phyloP scores from a whole-genome alignment of 257 asterid species.

The Eustoma russellianum region DNA sequence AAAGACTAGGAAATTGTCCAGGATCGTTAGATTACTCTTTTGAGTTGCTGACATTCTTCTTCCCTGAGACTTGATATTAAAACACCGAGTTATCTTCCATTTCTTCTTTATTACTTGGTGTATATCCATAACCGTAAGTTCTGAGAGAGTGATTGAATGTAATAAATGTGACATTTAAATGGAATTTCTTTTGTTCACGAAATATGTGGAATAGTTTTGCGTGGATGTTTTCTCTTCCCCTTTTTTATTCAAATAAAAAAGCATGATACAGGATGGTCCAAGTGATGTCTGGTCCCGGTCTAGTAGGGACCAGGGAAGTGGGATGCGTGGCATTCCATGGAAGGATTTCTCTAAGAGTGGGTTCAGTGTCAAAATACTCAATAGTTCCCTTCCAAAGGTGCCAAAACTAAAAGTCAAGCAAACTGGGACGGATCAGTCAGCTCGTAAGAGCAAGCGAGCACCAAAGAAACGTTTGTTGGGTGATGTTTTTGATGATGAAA shows the following conservation, averaged over 20 bases:
- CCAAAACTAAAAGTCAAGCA: conserved; percentile 23
- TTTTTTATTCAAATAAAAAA: too few species aligned
- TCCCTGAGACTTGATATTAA: too few species aligned
- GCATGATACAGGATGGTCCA: conserved; percentile 29
- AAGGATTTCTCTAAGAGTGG: conserved; percentile 60
- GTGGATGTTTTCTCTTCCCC: too few species aligned
- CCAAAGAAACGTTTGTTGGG: conserved; percentile 27
- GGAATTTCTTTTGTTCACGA: not conserved
- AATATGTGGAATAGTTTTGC: too few species aligned
- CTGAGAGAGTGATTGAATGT: too few species aligned
- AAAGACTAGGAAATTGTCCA: too few species aligned
- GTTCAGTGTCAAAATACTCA: conserved; percentile 29
- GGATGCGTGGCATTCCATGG: conserved; percentile 67
- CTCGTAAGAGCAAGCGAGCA: conserved; percentile 33
- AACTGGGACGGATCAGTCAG: conserved; percentile 18
- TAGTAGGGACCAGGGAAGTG: conserved; percentile 22
- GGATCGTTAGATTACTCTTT: too few species aligned
- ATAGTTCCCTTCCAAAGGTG: conserved; percentile 19
- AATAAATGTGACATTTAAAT: not conserved
- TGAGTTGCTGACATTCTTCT: too few species aligned
- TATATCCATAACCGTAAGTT: too few species aligned
- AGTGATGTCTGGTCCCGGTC: conserved; percentile 8
- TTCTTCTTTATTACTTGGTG: too few species aligned
- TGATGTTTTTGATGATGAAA: conserved; percentile 42
- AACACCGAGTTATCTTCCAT: too few species aligned